These are phyloP conservation scores for Avena insularis DNA, from an alignment of 176 grass and related monocot genomes.

Conservation along the genomic window DNA sequence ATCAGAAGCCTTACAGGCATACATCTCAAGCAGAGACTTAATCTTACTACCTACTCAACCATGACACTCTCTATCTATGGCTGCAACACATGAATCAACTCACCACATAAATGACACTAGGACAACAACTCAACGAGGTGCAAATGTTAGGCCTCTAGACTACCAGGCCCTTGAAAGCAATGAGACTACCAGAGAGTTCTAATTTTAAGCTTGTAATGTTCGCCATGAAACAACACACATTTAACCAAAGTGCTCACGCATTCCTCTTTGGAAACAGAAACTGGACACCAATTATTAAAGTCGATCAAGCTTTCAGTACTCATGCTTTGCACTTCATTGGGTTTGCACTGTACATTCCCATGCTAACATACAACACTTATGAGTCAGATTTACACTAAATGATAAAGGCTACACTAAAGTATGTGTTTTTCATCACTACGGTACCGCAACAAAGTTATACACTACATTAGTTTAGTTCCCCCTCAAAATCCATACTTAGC, in stretches of 20 bases:
- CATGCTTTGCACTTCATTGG: constrained; percentile 19
- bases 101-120: not conserved
- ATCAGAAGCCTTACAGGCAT: not conserved
- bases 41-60: constrained; percentile 36
- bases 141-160: no score
- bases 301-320: constrained; percentile 16
- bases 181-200: no score
- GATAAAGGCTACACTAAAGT: constrained; percentile 5
- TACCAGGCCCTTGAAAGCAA: no score
- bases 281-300: constrained; percentile 18
- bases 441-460: not conserved
- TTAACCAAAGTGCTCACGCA: no score
- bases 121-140: no score
- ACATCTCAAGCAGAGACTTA: constrained; percentile 11
- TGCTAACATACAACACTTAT: constrained; percentile 8
- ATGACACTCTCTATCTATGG: not conserved
- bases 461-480: not conserved
- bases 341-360: constrained; percentile 1
- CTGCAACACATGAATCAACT: not conserved
- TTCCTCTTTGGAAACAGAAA: not conserved
- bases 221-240: no score
- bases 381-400: constrained; percentile 20
- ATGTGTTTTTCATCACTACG: constrained; percentile 17
- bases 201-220: no score
- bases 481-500: not conserved